phyloP scores from a whole-genome alignment of 306 rosid species.

The Dalbergia oliveri region DNA sequence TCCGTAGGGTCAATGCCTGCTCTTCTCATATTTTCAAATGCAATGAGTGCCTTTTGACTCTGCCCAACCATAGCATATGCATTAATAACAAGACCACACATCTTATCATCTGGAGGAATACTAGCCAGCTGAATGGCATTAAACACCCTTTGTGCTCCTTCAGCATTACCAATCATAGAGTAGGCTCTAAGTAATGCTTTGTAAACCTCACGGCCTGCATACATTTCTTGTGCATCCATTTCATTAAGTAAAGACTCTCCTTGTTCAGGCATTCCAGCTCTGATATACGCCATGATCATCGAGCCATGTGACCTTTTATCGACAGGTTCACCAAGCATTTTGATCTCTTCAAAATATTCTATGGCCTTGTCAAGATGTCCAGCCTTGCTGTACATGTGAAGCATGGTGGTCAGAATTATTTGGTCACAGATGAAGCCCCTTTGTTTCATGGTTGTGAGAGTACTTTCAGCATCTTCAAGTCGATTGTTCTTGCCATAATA shows the following conservation, averaged over 20 bases:
- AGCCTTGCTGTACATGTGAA: slow-evolving; percentile 87
- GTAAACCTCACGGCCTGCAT: slow-evolving; percentile 83
- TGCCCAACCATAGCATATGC: slow-evolving; percentile 72
- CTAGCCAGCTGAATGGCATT: slow-evolving; percentile 86
- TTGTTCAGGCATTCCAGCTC: slow-evolving; percentile 77
- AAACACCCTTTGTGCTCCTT: slow-evolving; percentile 87
- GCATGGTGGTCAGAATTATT: slow-evolving; percentile 77
- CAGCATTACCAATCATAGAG: slow-evolving; percentile 68
- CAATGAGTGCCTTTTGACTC: slow-evolving; percentile 66
- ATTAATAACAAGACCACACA: slow-evolving; percentile 76
- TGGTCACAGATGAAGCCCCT: slow-evolving; percentile 81
- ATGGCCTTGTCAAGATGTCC: slow-evolving; percentile 69
- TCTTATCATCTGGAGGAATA: slow-evolving; percentile 74
- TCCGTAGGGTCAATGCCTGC: slow-evolving; percentile 77
- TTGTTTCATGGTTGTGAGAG: slow-evolving; percentile 67
- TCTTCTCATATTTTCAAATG: slow-evolving; percentile 82
- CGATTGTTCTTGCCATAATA: slow-evolving; percentile 68
- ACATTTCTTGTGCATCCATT: slow-evolving; percentile 78
- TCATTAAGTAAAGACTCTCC: slow-evolving; percentile 77
- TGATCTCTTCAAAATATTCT: slow-evolving; percentile 84
- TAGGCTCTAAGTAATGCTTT: slow-evolving; percentile 89
- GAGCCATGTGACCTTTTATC: slow-evolving; percentile 89
- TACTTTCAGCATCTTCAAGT: slow-evolving; percentile 71
- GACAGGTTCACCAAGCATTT: slow-evolving; percentile 69
- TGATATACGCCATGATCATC: slow-evolving; percentile 85